A percentile compares a stretch with the other conserved stretches of the same genome.
phyloP scores from a whole-genome alignment of 2,329 filamentous ascomycete species.

The Fusarium sp. region DNA sequence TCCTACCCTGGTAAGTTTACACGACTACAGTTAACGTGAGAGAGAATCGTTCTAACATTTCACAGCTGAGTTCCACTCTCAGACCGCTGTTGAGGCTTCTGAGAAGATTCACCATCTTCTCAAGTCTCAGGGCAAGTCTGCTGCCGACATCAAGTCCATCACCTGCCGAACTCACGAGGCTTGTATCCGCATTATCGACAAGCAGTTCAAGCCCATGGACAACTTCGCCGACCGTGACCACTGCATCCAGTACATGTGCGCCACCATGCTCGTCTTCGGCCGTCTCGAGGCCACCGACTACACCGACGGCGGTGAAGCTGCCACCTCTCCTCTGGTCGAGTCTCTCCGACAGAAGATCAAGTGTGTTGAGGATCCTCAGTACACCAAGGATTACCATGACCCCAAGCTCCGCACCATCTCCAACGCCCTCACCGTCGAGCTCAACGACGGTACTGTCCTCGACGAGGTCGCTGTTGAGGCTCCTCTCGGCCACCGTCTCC shows the following conservation, averaged over 20 bases:
- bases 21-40: not conserved
- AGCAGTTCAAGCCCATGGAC: conserved; percentile 99
- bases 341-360: conserved; percentile 92
- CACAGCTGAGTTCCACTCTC: conserved; percentile 94
- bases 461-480: conserved; percentile 94
- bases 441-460: conserved; percentile 93
- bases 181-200: conserved; percentile 99
- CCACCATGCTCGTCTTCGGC: conserved; percentile 95
- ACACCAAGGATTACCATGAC: conserved; percentile 96
- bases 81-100: conserved; percentile 96
- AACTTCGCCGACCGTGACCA: conserved; percentile 99
- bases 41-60: conserved; percentile 25
- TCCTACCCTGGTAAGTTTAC: conserved; percentile 84
- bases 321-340: conserved; percentile 89
- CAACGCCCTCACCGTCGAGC: conserved; percentile 93
- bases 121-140: conserved; percentile 86
- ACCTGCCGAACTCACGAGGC: conserved; percentile 98
- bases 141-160: conserved; percentile 91
- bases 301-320: conserved; percentile 90
- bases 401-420: conserved; percentile 94
- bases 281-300: conserved; percentile 95
- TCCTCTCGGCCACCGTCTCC: conserved; percentile 89
- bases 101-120: conserved; percentile 89
- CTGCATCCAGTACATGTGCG: conserved; percentile 99
- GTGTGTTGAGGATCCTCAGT: conserved; percentile 96